These are phyloP conservation scores for Quercus lobata DNA, from an alignment of 331 rosid genomes.

Conservation along the genomic window DNA sequence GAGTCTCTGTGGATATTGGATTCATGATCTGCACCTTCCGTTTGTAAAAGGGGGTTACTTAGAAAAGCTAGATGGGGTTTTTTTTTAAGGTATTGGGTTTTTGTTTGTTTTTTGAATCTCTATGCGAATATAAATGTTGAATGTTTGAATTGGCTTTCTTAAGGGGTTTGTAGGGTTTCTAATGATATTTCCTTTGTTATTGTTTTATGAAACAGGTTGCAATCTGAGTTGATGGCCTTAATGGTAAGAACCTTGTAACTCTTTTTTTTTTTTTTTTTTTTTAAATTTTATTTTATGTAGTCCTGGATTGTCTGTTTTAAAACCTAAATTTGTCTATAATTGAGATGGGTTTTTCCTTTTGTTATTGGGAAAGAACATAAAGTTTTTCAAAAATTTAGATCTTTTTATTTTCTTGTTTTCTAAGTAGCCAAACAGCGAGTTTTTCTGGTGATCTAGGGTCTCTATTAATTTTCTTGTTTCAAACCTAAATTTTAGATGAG, in stretches of 20 bases:
- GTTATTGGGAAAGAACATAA: too few relatives aligned
- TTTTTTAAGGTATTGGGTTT: background rate
- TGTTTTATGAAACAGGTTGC: conserved; percentile 54
- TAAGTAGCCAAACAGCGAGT: background rate
- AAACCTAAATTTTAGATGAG: conserved; percentile 56
- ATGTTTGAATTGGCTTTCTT: background rate
- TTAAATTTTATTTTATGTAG: background rate
- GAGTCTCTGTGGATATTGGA: background rate
- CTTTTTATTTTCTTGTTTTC: background rate
- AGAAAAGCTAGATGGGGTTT: background rate
- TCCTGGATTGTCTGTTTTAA: background rate
- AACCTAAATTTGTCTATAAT: too few relatives aligned
- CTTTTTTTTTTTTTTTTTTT: background rate
- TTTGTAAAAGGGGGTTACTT: background rate
- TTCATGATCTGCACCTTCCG: too few relatives aligned
- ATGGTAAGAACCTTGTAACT: conserved; percentile 54
- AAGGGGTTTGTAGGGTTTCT: background rate
- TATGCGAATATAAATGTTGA: background rate
- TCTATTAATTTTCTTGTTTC: background rate
- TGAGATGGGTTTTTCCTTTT: background rate
- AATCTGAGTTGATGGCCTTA: conserved; percentile 93
- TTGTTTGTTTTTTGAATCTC: background rate
- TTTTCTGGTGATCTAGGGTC: background rate
- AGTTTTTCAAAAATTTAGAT: too few relatives aligned
- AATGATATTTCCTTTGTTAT: background rate